Evolutionary conservation across 495 filamentous ascomycete species (phyloP), one percentile per base, ranked within the genome.

Genomic region (Aspergillus sparsus): DNA sequence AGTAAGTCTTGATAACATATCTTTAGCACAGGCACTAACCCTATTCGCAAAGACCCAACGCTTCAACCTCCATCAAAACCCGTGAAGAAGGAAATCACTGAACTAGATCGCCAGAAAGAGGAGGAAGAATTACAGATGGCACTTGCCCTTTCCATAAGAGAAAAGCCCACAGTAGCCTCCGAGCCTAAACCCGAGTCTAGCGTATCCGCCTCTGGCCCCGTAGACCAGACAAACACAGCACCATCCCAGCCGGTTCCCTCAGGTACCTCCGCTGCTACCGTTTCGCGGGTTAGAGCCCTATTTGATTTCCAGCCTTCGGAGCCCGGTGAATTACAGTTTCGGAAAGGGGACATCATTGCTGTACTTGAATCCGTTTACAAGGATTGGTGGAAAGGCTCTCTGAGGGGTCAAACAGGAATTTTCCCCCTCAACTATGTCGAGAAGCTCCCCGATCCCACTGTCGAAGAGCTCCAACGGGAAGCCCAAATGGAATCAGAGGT

Each of bases 341-440:
- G 91, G 58, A 98, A 97, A 77, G 92, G 92, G 7, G 94, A 98
- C 76, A 88, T 97, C 46, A 98, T 98, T 73, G 93, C 95, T 9
- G 94, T 98, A 12, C 80, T 98, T 21, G 95, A 98, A 72, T 96
- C 91, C 6, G 94, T 98, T 4, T 98, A 94, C 72, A 98, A 98
- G 74, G 94, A 98, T 76, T 98, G 94, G 94, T 98, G 94, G 94
- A 95, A 96, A 68, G 94, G 94, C 5, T 95, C 92, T 46, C 74
- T 98, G 61, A 85, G 90, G 71, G 94, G 94, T 6, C 91, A 97
- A 70, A 97, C 91, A 13, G 94, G 94, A 61, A 98, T 98, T 63
- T 98, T 98, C 74, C 94, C 94, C 31, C 82, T 98, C 54, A 98
- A 98, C 74, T 98, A 98, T 73, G 95, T 98, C 18, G 94, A 98